Evolutionary conservation across 1,284 basidiomycete genomes (phyloP).

Genomic region (Sporisorium sorghi): DNA sequence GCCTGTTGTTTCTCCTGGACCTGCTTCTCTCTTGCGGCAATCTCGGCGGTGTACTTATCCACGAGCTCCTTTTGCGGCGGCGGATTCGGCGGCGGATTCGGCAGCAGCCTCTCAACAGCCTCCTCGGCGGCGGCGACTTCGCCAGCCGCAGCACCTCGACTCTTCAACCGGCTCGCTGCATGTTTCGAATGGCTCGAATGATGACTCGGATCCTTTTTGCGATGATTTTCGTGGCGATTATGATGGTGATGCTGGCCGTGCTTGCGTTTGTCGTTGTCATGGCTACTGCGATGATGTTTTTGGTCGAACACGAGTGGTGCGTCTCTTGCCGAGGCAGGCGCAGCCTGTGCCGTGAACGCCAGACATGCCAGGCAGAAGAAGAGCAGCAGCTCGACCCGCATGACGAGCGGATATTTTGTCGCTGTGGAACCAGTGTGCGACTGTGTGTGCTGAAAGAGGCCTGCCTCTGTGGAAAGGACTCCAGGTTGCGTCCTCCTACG

Average conservation of each 20-base stretch:
- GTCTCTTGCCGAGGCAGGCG: conserved; percentile 15
- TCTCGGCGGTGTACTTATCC: neutral
- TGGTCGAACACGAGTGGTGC: conserved; percentile 7
- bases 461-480: conserved; percentile 14
- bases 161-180: neutral
- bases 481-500: no score
- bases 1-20: conserved; percentile 18
- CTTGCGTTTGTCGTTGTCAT: neutral
- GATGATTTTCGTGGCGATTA: conserved; percentile 2
- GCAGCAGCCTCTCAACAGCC: neutral
- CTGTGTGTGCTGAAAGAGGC: conserved; percentile 11
- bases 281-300: conserved; percentile 1
- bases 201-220: neutral
- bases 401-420: conserved; percentile 16
- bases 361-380: conserved; percentile 37
- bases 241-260: neutral
- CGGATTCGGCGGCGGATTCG: neutral
- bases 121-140: neutral
- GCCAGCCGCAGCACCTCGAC: neutral
- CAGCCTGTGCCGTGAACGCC: conserved; percentile 37
- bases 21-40: neutral
- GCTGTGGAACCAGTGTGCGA: neutral
- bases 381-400: conserved; percentile 23
- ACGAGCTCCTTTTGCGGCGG: neutral
- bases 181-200: neutral